Base-by-base conservation (phyloP, 345 rosid genomes). In the Populus euphratica region DNA sequence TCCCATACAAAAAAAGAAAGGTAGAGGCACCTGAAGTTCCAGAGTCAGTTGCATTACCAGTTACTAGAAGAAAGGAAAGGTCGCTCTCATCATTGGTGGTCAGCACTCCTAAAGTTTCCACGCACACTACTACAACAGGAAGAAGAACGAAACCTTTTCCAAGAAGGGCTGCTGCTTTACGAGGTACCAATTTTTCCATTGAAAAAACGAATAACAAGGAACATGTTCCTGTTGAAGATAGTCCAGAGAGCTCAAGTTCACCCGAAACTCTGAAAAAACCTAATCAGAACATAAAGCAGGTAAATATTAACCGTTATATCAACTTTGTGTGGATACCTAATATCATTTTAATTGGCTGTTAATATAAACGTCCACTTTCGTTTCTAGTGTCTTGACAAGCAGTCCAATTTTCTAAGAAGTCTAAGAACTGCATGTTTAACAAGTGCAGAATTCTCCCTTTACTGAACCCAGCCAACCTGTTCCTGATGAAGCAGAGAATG, bases 191-290 rank as follows among this genome's bases (percentile, higher is more conserved):
- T 54, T 77, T 81, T 70, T 63, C 84, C 69, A 47, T 73, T 47
- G 93, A 89, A 72, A 90, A 87, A 82, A 72, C 50, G 33, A 73
- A 77, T 50, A 90, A 87, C 77, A 87, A 82, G 63, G 94, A 90
- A 77, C 92, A 88, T 70, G 88, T 86, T 72, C 78, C 36, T 54
- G 47, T 1, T 4, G 59, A 74, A 47, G 78, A 70, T 18, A 5
- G 10, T 70, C 69, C 74, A 27, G 69, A 69, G 75, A 70, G 74
- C 61, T 49, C 81, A 77, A 74, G 81, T 69, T 73, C 79, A 38
- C 76, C 70, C 47, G 79, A 77, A 70, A 77, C 75, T 73, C 43
- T 18, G 5, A 77, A 62, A 35, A 69, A 70, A 65, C 23, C 74
- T 29, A 68, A 49, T n/a, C 74, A 49, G 61, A 77, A 69, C 10